A percentile compares a stretch with the other conserved stretches of the same genome.
These are phyloP conservation scores for Cucurbita maxima DNA, from an alignment of 306 rosid species.

Conservation along the genomic window DNA sequence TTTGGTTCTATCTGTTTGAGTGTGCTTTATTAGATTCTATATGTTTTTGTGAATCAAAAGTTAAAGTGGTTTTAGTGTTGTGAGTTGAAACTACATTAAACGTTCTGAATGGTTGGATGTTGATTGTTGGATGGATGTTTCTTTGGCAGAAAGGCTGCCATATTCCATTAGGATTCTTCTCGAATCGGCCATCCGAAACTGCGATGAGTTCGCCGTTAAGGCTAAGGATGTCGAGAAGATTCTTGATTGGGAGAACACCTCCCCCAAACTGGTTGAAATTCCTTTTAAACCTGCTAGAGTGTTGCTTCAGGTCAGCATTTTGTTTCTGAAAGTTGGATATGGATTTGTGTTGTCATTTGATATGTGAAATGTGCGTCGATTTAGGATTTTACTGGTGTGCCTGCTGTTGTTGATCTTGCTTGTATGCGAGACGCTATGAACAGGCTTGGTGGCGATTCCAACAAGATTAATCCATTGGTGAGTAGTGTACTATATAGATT, in stretches of 20 bases:
- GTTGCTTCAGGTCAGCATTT: conserved; percentile 63
- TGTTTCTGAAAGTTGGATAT: neutral
- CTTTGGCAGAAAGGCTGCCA: conserved; percentile 60
- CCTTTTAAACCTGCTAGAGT: conserved; percentile 98
- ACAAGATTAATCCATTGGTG: conserved; percentile 90
- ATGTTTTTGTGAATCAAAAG: neutral
- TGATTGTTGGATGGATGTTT: conserved; percentile 1
- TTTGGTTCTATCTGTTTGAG: conserved; percentile 3
- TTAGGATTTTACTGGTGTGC: conserved; percentile 97
- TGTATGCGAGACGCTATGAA: conserved; percentile 98
- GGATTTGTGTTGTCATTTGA: conserved; percentile 5
- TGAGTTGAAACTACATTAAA: neutral
- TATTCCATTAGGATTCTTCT: conserved; percentile 81
- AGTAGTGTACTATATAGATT: conserved; percentile 6
- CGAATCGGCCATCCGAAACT: conserved; percentile 90
- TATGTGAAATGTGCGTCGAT: conserved; percentile 4
- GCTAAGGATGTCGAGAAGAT: conserved; percentile 71
- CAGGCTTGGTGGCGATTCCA: conserved; percentile 76
- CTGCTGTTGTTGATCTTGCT: conserved; percentile 98
- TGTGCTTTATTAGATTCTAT: neutral
- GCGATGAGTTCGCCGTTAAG: conserved; percentile 89
- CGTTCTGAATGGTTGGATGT: neutral
- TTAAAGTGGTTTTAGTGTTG: neutral
- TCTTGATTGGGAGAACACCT: conserved; percentile 72
- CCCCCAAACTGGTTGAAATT: conserved; percentile 82